phyloP scores from a whole-genome alignment of 2,329 filamentous ascomycete species.

The Acrocalymma vagum region DNA sequence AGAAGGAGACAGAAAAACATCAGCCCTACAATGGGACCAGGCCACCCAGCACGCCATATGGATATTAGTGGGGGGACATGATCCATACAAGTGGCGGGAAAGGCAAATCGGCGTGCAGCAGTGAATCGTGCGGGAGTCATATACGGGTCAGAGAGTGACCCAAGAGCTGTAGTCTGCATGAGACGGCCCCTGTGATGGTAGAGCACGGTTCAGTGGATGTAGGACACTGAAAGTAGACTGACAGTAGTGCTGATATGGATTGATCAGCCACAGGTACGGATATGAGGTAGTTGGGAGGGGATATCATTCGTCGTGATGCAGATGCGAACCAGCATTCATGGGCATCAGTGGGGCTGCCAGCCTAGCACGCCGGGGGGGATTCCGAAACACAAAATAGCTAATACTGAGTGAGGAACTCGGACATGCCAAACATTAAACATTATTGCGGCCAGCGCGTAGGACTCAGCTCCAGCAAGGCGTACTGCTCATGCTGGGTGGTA shows the following conservation, averaged over 20 bases:
- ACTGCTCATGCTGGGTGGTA: conserved; percentile 4
- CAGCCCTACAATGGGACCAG: conserved; percentile 12
- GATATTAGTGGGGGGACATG: conserved; percentile 1
- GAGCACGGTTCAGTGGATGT: neutral
- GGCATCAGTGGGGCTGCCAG: conserved; percentile 12
- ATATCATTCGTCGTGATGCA: conserved; percentile 19
- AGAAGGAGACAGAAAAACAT: conserved; percentile 8
- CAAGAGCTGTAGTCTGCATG: neutral
- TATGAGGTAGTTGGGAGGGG: conserved; percentile 7
- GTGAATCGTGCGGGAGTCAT: conserved; percentile 21
- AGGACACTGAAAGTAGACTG: neutral
- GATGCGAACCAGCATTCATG: conserved; percentile 2
- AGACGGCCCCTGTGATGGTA: neutral
- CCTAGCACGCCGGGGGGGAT: conserved; percentile 1
- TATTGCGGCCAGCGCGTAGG: conserved; percentile 10
- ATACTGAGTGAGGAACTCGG: neutral
- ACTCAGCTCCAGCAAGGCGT: conserved; percentile 26
- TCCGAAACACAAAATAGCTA: conserved; percentile 4
- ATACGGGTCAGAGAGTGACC: conserved; percentile 22
- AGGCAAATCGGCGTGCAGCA: conserved; percentile 12
- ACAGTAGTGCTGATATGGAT: conserved; percentile 10
- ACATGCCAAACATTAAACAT: conserved; percentile 1
- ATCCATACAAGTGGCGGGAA: conserved; percentile 7
- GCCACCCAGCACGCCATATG: conserved; percentile 1
- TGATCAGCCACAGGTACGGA: conserved; percentile 17